These are phyloP conservation scores for Elaeis oleifera DNA, from an alignment of 202 grass and related monocot species.

Conservation along the genomic window DNA sequence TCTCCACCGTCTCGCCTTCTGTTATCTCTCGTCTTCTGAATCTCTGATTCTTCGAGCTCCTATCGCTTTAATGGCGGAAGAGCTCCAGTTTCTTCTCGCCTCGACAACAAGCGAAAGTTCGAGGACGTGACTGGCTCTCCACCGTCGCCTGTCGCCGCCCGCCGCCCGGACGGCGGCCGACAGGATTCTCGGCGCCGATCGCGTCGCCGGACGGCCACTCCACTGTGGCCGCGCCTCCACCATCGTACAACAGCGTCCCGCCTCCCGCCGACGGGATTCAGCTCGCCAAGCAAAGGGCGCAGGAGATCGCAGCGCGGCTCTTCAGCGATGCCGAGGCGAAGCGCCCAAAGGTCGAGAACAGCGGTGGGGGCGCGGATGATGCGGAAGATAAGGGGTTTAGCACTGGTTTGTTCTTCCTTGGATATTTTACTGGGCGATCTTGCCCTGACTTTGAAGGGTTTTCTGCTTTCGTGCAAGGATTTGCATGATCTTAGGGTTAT, in stretches of 20 bases:
- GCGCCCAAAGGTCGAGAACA: conserved; percentile 72
- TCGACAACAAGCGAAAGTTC: conserved; percentile 74
- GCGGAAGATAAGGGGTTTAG: conserved; percentile 7
- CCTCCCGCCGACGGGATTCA: conserved; percentile 80
- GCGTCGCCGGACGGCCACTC: conserved; percentile 17
- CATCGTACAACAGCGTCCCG: conserved; percentile 76
- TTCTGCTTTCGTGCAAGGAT: too few species aligned
- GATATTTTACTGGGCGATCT: too few species aligned
- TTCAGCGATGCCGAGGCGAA: conserved; percentile 89
- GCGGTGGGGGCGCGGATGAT: conserved; percentile 36
- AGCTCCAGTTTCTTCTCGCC: conserved; percentile 46
- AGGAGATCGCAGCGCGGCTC: conserved; percentile 86
- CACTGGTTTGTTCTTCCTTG: conserved; percentile 4
- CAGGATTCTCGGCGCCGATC: conserved; percentile 70
- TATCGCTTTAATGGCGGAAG: conserved; percentile 59
- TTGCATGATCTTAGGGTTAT: too few species aligned
- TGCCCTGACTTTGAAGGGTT: too few species aligned
- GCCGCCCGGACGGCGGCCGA: conserved; percentile 31
- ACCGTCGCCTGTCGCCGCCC: conserved; percentile 14
- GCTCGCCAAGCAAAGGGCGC: conserved; percentile 92
- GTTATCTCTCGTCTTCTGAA: not conserved
- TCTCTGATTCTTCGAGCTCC: conserved; percentile 2
- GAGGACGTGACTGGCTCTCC: conserved; percentile 38
- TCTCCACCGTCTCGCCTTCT: conserved; percentile 3
- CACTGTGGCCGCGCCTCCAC: not conserved